Percentiles rank a stretch among this genome's conserved stretches.
These are phyloP conservation scores for Solanum lycopersicoides DNA, from an alignment of 257 asterid species.

Conservation along the genomic window DNA sequence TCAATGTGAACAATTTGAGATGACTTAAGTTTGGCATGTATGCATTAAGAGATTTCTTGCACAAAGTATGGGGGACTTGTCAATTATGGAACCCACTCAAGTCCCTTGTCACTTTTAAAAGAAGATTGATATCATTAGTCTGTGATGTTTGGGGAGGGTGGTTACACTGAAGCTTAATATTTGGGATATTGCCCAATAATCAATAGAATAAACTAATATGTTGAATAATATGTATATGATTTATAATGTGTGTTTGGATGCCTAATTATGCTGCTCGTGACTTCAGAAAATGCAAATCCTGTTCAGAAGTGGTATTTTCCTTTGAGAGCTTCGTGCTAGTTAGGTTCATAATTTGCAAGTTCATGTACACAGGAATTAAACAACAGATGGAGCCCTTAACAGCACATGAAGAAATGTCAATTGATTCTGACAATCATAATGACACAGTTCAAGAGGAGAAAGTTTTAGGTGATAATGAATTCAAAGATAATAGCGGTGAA, in stretches of 20 bases:
- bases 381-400: conserved; percentile 58
- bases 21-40: background rate
- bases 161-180: background rate
- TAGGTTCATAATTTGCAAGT: conserved; percentile 3
- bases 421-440: conserved; percentile 31
- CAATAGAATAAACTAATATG: background rate
- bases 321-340: background rate
- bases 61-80: background rate
- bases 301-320: background rate
- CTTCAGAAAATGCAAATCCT: background rate
- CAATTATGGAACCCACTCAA: background rate
- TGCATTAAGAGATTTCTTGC: background rate
- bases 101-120: background rate
- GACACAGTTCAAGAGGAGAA: conserved; percentile 26
- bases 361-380: conserved; percentile 34
- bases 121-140: background rate
- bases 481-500: conserved; percentile 19
- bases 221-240: background rate
- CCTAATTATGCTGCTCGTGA: background rate
- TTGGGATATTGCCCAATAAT: background rate
- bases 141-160: background rate
- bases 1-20: background rate
- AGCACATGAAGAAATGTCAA: conserved; percentile 39
- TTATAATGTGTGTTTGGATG: background rate
- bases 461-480: conserved; percentile 29